Percentiles rank a stretch among this genome's conserved stretches.
These are phyloP conservation scores for Candida sp. DNA, from an alignment of 1,139 yeast genomes.

Conservation along the genomic window DNA sequence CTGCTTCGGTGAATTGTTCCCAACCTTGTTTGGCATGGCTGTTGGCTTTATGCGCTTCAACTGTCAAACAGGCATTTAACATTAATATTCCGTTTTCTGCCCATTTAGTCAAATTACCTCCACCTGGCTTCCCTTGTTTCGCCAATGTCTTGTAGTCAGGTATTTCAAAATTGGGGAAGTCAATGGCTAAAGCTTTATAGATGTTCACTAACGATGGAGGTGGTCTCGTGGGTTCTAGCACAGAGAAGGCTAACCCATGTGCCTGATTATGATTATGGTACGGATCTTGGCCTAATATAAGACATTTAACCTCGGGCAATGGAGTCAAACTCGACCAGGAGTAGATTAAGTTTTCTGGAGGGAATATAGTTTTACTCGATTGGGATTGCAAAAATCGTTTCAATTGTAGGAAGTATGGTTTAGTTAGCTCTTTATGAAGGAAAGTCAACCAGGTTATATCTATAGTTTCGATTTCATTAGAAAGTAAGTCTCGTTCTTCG, in stretches of 20 bases:
- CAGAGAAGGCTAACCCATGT: constrained; percentile 94
- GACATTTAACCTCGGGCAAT: constrained; percentile 65
- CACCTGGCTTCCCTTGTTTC: constrained; percentile 30
- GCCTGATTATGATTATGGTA: constrained; percentile 93
- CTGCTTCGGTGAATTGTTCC: constrained; percentile 84
- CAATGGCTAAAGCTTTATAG: constrained; percentile 70
- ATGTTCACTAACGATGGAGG: constrained; percentile 93
- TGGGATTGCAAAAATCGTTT: constrained; percentile 54
- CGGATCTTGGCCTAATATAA: constrained; percentile 95
- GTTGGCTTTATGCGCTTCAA: constrained; percentile 89
- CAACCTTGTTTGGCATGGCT: constrained; percentile 92
- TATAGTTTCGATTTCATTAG: constrained; percentile 65
- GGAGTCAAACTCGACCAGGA: constrained; percentile 94
- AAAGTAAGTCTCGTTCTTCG: constrained; percentile 53
- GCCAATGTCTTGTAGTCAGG: constrained; percentile 42
- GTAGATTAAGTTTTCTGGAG: constrained; percentile 74
- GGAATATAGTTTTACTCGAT: constrained; percentile 57
- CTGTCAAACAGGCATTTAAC: constrained; percentile 88
- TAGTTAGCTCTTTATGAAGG: constrained; percentile 69
- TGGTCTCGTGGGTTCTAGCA: constrained; percentile 73
- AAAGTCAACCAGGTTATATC: constrained; percentile 77
- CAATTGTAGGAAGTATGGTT: constrained; percentile 79
- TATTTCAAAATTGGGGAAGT: constrained; percentile 66
- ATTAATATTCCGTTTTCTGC: constrained; percentile 84
- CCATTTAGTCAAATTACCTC: constrained; percentile 82